Conservation (phyloP, 2,329 filamentous ascomycete species). For the Anisogramma anomala region DNA sequence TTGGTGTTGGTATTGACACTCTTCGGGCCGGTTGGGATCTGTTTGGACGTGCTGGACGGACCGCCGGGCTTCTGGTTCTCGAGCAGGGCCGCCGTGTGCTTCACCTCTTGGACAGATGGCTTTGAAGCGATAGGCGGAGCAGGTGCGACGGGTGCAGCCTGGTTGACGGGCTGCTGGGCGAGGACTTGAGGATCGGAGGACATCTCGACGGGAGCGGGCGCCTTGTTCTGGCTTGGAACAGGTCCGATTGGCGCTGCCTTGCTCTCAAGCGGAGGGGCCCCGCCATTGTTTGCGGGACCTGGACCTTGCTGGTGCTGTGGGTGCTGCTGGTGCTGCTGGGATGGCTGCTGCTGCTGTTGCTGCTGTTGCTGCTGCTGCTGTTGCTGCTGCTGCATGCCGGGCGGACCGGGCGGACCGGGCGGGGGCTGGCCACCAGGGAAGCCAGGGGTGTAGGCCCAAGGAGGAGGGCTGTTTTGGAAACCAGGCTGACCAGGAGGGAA, state of each 20-base stretch:
- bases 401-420: constrained; percentile 21
- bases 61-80: constrained; percentile 24
- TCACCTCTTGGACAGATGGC: constrained; percentile 42
- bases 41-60: constrained; percentile 19
- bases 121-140: constrained; percentile 59
- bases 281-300: constrained; percentile 10
- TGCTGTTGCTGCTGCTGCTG: constrained; percentile 22
- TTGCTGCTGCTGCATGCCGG: constrained; percentile 19
- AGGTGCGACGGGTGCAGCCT: constrained; percentile 34
- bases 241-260: constrained; percentile 43
- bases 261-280: constrained; percentile 19
- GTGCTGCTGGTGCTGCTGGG: constrained; percentile 19
- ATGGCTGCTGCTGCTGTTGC: constrained; percentile 20
- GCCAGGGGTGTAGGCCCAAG: constrained; percentile 40
- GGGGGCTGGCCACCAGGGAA: constrained; percentile 42
- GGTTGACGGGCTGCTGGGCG: constrained; percentile 34
- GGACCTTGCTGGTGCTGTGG: constrained; percentile 22
- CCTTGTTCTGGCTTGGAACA: constrained; percentile 35
- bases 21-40: constrained; percentile 36
- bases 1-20: constrained; percentile 38
- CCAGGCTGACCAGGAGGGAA: constrained; percentile 64
- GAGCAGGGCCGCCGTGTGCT: constrained; percentile 43
- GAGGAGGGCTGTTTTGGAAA: constrained; percentile 55
- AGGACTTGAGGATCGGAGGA: constrained; percentile 43
- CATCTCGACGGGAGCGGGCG: constrained; percentile 27